Base-by-base conservation (phyloP, 495 filamentous ascomycete genomes). In the Lepraria neglecta region DNA sequence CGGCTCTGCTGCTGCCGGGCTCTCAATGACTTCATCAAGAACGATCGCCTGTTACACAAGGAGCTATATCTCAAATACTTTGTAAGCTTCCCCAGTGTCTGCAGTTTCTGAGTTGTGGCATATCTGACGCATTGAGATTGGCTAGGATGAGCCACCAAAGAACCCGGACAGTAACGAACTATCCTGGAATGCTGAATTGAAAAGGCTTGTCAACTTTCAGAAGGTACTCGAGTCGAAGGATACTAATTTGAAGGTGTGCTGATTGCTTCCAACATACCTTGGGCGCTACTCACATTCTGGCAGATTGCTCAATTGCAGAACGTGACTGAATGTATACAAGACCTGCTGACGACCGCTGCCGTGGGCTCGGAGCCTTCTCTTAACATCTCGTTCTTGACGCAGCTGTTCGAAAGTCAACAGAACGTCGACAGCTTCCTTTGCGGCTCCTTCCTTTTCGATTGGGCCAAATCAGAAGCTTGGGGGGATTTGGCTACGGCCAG, bases 381-480 rank as follows among this genome's bases (percentile, higher is more conserved):
- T 15, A 76, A 75, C 61, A 56, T 73, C 27, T 9, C 48, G 1
- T 61, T 71, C 14, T 68, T 79, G 38, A 64, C 65, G 15, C 24
- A 64, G 1, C 44, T 67, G 7, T 76, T 78, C 67, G 38, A 60
- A 5, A 42, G 35, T 7, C 63, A 64, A 40, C 78, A 74, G 53
- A 73, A 74, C 28, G 64, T 72, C 17, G 72, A 73, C 21, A 42
- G n/a, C n/a, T 78, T 84, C 64, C 67, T 85, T 30, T 74, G 72
- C 42, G 73, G 72, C 54, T 85, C 82, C 24, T 76, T 72, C n/a
- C 71, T 85, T 14, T 86, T 77, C 66, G 69, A 74, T 30, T 74
- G 75, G 40, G 79, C 78, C 10, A 66, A 31, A 30, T 46, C 40
- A 27, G 59, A 61, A 31, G 11, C 42, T 47, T 61, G 59, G 59